Conservation (phyloP, 75 land plant species). For the Pseudotsuga menziesii region DNA sequence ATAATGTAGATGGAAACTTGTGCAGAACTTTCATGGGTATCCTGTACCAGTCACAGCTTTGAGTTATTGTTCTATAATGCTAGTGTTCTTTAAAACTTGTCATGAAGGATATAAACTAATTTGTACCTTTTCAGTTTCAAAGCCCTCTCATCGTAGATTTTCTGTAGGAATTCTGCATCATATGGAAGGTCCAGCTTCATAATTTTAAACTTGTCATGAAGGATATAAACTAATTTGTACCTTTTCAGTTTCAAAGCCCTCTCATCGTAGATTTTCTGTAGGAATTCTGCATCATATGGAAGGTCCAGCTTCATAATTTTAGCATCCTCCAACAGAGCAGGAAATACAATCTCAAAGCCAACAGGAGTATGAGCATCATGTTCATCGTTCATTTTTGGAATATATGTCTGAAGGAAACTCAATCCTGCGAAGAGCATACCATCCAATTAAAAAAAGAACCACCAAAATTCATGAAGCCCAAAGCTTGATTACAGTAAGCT, state of each 20-base stretch:
- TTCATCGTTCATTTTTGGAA: conserved; percentile 51
- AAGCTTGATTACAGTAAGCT: background rate
- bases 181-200: no score
- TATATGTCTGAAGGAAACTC: conserved; percentile 43
- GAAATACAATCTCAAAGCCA: conserved; percentile 95
- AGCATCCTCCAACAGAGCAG: conserved; percentile 71
- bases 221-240: conserved; percentile 21
- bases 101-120: no score
- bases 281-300: conserved; percentile 43
- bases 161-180: no score
- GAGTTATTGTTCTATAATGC: background rate
- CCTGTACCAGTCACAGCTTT: conserved; percentile 23
- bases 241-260: conserved; percentile 62
- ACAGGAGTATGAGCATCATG: conserved; percentile 77
- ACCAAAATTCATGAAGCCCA: background rate
- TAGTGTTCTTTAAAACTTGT: background rate
- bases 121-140: no score
- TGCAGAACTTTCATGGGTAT: conserved; percentile 81
- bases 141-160: no score
- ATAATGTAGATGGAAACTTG: conserved; percentile 67
- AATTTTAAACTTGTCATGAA: no score
- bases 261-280: conserved; percentile 50
- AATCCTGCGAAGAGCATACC: conserved; percentile 34
- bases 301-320: conserved; percentile 50
- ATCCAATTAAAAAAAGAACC: background rate